These are phyloP conservation scores for Ceratocystis cacaofunesta DNA, from an alignment of 2,329 filamentous ascomycete genomes.

Conservation along the genomic window DNA sequence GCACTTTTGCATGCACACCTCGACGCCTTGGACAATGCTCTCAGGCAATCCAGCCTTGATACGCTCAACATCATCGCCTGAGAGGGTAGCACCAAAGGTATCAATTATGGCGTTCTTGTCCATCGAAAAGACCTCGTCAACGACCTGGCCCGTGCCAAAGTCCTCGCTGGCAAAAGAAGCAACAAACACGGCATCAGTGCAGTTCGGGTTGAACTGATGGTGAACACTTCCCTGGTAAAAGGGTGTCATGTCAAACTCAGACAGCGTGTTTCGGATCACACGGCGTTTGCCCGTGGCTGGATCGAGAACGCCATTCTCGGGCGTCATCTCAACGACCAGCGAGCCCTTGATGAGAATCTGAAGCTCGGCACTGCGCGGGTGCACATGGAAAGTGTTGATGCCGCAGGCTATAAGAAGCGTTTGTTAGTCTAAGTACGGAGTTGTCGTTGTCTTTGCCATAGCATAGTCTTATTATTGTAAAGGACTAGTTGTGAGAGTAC, in stretches of 20 bases:
- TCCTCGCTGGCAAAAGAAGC: constrained; percentile 37
- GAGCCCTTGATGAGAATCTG: constrained; percentile 35
- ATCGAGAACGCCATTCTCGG: constrained; percentile 35
- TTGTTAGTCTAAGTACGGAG: constrained; percentile 8
- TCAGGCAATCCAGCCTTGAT: constrained; percentile 28
- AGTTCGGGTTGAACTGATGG: constrained; percentile 42
- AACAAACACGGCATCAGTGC: constrained; percentile 35
- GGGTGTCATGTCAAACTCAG: constrained; percentile 34
- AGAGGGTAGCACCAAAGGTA: constrained; percentile 31
- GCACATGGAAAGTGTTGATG: constrained; percentile 42
- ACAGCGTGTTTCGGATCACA: constrained; percentile 30
- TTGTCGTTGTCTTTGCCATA: no score
- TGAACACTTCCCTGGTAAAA: constrained; percentile 42
- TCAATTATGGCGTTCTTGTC: constrained; percentile 32
- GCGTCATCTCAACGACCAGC: constrained; percentile 37
- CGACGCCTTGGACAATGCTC: constrained; percentile 37
- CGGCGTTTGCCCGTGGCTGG: constrained; percentile 25
- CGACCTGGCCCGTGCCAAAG: constrained; percentile 36
- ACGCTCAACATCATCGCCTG: constrained; percentile 32
- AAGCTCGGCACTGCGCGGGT: constrained; percentile 39
- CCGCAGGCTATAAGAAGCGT: constrained; percentile 29
- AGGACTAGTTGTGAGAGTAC: constrained; percentile 17
- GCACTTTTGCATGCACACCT: constrained; percentile 38
- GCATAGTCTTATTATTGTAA: not conserved
- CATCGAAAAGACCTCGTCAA: constrained; percentile 36